Evolutionary conservation across 768 basidiomycete species (phyloP).

Genomic region (Tylopilus balloui): DNA sequence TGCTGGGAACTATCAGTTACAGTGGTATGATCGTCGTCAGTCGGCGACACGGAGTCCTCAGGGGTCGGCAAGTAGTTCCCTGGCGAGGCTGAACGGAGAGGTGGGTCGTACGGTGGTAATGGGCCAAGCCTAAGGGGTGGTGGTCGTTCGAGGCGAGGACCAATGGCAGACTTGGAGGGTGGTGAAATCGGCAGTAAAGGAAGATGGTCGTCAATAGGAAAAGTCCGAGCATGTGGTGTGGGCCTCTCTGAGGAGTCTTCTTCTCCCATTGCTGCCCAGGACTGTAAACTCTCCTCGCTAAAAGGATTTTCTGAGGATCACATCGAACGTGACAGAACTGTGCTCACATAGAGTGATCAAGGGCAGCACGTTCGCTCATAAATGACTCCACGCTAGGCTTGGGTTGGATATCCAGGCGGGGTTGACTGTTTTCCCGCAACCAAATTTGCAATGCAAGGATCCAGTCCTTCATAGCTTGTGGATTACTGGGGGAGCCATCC

Average conservation of each 20-base stretch:
- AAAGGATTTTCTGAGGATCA: constrained; percentile 6
- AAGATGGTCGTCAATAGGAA: constrained; percentile 57
- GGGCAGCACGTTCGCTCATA: constrained; percentile 38
- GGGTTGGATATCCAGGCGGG: constrained; percentile 28
- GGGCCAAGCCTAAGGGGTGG: constrained; percentile 48
- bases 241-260: constrained; percentile 35
- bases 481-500: constrained; percentile 39
- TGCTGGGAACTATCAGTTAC: constrained; percentile 34
- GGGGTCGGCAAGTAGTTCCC: constrained; percentile 55
- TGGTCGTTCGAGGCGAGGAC: constrained; percentile 36
- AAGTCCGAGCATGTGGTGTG: constrained; percentile 52
- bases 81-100: constrained; percentile 47
- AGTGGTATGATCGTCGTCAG: constrained; percentile 40
- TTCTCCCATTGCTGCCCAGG: constrained; percentile 43
- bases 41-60: constrained; percentile 49
- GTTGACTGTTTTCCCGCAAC: constrained; percentile 53
- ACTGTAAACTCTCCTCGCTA: constrained; percentile 40
- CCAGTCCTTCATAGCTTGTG: constrained; percentile 64
- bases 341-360: constrained; percentile 33
- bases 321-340: not conserved
- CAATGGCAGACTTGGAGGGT: constrained; percentile 25
- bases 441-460: constrained; percentile 67
- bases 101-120: constrained; percentile 38
- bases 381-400: constrained; percentile 48
- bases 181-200: constrained; percentile 35